Evolutionary conservation across 2,329 filamentous ascomycete species (phyloP).

Genomic region (Ceratocystis diversiconidia): DNA sequence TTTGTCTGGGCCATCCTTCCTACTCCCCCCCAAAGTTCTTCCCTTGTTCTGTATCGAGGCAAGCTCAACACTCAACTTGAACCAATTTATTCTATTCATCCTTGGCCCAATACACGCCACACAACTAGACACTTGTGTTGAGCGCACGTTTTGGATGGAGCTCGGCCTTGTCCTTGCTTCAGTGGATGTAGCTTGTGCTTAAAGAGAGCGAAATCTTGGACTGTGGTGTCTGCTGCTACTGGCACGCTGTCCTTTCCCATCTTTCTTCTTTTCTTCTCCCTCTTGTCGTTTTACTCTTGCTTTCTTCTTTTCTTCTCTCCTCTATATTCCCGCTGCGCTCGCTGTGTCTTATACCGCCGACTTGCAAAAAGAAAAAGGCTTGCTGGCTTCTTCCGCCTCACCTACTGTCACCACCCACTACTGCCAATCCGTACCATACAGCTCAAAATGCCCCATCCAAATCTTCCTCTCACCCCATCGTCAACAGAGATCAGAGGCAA

Average conservation of each 20-base stretch:
- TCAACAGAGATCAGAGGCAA: slow-evolving; percentile 67
- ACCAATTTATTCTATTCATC: not conserved
- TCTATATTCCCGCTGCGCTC: not conserved
- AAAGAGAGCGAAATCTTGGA: not conserved
- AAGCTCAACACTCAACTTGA: not conserved
- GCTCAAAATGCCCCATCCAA: slow-evolving; percentile 48
- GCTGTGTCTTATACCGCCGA: not conserved
- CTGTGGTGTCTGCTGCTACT: not conserved
- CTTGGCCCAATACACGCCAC: not conserved
- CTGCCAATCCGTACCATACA: not conserved
- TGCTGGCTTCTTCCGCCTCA: not conserved
- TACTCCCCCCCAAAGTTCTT: not conserved
- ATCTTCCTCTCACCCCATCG: slow-evolving; percentile 61
- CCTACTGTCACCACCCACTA: not conserved
- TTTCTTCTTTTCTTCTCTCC: not conserved
- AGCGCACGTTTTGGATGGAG: not conserved
- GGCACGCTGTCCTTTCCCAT: not conserved
- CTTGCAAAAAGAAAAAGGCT: not conserved
- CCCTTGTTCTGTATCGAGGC: not conserved
- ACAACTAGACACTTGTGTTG: not conserved
- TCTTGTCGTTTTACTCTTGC: slow-evolving; percentile 12
- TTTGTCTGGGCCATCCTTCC: not conserved
- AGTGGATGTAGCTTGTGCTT: not conserved
- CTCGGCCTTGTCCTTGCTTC: not conserved
- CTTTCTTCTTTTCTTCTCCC: slow-evolving; percentile 4